Evolutionary conservation across 805 yeast genomes (phyloP).

Genomic region (Saturnispora quitensis): DNA sequence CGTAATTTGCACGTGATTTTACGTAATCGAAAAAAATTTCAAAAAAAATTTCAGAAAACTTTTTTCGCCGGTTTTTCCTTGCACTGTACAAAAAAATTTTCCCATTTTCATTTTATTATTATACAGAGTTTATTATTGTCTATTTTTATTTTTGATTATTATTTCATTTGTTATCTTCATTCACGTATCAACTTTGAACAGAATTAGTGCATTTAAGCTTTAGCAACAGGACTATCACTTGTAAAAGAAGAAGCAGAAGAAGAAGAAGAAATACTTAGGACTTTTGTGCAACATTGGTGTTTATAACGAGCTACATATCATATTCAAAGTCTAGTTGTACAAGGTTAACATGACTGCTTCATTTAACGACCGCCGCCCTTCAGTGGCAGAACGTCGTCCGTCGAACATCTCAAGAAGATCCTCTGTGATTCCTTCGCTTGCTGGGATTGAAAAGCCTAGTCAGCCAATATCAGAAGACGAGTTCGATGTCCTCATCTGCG

Average conservation of each 20-base stretch:
- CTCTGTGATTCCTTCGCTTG: slow-evolving; percentile 54
- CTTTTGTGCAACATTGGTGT: background rate
- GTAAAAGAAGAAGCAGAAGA: background rate
- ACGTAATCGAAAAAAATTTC: background rate
- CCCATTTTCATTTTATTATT: background rate
- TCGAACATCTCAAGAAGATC: slow-evolving; percentile 27
- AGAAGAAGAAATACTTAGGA: background rate
- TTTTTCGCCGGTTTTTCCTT: background rate
- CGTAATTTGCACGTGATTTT: background rate
- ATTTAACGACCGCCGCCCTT: slow-evolving; percentile 60
- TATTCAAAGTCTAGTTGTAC: background rate
- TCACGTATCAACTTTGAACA: background rate
- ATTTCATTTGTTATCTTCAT: background rate
- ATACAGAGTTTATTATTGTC: background rate
- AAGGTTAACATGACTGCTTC: slow-evolving; percentile 38
- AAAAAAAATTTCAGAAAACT: background rate
- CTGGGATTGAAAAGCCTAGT: slow-evolving; percentile 69
- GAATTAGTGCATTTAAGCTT: background rate
- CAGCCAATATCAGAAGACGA: slow-evolving; percentile 50
- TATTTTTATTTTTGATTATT: background rate
- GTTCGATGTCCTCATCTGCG: slow-evolving; percentile 84
- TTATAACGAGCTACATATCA: background rate
- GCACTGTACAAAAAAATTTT: background rate
- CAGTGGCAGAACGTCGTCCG: slow-evolving; percentile 34
- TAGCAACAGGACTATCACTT: background rate